Conservation (phyloP, 2,329 filamentous ascomycete genomes). For the Pyrenochaeta sp. region DNA sequence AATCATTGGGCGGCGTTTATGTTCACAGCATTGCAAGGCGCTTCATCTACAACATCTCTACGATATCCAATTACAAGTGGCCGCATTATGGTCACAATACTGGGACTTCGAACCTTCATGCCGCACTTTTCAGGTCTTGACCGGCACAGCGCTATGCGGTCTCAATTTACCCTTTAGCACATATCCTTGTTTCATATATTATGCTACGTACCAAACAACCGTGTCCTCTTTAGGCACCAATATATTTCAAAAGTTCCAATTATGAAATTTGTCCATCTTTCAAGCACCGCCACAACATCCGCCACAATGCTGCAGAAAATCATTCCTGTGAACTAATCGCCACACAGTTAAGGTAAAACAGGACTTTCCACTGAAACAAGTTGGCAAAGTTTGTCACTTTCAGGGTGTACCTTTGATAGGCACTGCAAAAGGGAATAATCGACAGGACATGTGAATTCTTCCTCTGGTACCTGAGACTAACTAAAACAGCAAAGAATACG, state of each 20-base stretch:
- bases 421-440: no score
- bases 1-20: constrained; percentile 33
- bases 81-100: not conserved
- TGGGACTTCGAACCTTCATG: not conserved
- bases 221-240: not conserved
- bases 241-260: not conserved
- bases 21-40: constrained; percentile 28
- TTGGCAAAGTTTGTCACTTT: no score
- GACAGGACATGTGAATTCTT: no score
- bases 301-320: not conserved
- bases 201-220: not conserved
- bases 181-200: not conserved
- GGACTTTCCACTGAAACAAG: no score
- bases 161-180: not conserved
- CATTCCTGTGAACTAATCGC: not conserved
- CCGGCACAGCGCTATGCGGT: not conserved
- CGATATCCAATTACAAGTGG: constrained; percentile 15
- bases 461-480: no score
- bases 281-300: not conserved
- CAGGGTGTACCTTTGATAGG: no score
- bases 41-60: constrained; percentile 12
- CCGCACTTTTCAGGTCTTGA: not conserved
- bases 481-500: no score
- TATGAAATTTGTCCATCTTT: not conserved
- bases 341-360: no score